Base-by-base conservation (phyloP, 2,329 filamentous ascomycete genomes). In the Volutella citrinella region DNA sequence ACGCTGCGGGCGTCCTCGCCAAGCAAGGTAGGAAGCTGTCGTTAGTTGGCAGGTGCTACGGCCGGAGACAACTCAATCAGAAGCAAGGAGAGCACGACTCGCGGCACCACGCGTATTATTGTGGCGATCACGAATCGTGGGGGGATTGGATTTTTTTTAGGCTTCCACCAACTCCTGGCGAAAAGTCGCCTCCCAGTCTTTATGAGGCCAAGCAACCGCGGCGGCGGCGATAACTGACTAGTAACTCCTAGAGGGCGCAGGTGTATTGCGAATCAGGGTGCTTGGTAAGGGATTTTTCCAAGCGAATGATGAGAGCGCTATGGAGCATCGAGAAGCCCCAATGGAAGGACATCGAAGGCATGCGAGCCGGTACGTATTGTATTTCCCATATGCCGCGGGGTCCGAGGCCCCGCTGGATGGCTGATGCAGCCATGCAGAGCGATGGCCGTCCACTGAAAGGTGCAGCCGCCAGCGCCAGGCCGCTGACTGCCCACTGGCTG, bases 291-390 rank as follows among this genome's bases (percentile, higher is more conserved):
- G 38, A 32, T 24, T 43, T 30, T 12, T 30, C 18, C 14, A 14
- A 30, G 22, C 49, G 49, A 52, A 52, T 52, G 34, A 34, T 29
- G 34, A 31, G 37, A 16, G 32, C 24, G 13, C 21, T 14, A 46
- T 46, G 43, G 43, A 34, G 43, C 36, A 22, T 42, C 32, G 30
- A 32, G 22, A 38, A 42, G 44, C 38, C 31, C 34, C 35, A 36
- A 48, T 52, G 49, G 49, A 52, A 52, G 42, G 26, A n/a, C 30
- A 50, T 52, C 40, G 49, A 52, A 52, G 30, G 30, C 48, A 28
- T 36, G 19, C 27, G 39, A 30, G 24, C 24, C 14, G 12, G 12
- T n/a, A 27, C 24, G 11, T 32, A 13, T 10, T 19, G 28, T 27
- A 19, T 17, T 24, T 16, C n/a, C n/a, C n/a, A n/a, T n/a, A n/a